These are phyloP conservation scores for Vigna unguiculata DNA, from an alignment of 306 rosid species.

Conservation along the genomic window DNA sequence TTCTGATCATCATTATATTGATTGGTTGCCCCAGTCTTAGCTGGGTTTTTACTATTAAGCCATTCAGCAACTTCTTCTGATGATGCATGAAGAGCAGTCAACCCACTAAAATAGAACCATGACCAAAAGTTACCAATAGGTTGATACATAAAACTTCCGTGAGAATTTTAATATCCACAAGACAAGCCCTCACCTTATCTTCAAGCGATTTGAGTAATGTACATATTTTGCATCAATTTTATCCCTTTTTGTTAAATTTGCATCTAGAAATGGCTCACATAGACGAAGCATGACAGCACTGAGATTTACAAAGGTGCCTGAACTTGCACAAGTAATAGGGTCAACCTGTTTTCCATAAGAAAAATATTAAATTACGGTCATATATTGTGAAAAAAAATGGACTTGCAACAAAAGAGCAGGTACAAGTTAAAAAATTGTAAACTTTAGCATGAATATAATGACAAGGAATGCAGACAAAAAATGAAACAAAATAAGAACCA, in stretches of 20 bases:
- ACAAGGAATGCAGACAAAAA: constrained; percentile 14
- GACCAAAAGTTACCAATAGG: constrained; percentile 50
- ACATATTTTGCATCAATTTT: constrained; percentile 93
- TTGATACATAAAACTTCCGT: constrained; percentile 38
- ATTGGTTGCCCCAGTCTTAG: constrained; percentile 49
- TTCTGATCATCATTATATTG: constrained; percentile 63
- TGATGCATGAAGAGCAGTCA: constrained; percentile 98
- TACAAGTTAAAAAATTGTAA: constrained; percentile 14
- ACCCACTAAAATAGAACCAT: constrained; percentile 63
- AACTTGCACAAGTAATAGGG: constrained; percentile 92
- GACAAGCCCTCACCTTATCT: constrained; percentile 69
- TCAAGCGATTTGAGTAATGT: constrained; percentile 75
- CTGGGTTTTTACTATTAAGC: constrained; percentile 60
- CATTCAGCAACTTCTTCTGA: constrained; percentile 94
- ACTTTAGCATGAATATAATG: not conserved
- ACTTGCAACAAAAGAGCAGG: not conserved
- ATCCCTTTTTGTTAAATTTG: constrained; percentile 82
- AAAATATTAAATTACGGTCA: not conserved
- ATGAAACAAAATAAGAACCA: not conserved
- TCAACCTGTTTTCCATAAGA: constrained; percentile 67
- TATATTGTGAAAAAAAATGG: constrained; percentile 6
- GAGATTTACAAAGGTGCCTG: constrained; percentile 98
- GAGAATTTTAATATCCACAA: constrained; percentile 23
- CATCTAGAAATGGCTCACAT: constrained; percentile 95
- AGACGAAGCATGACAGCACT: constrained; percentile 96